Conservation (phyloP, 208 protist species). For the Trypanosoma melophagium region DNA sequence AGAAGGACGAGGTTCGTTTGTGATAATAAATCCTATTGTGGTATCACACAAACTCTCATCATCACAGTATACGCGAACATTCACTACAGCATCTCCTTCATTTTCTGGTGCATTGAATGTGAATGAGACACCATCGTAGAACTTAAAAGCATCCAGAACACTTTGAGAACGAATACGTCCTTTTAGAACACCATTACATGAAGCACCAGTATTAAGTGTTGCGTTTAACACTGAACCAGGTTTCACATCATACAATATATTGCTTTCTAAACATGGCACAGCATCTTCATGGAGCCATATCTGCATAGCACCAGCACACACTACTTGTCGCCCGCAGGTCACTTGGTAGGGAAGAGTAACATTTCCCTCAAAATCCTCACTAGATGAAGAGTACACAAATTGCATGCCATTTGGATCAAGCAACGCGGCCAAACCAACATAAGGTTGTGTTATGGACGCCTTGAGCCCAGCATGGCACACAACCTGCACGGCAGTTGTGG, state of each 20-base stretch:
- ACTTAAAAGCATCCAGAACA: constrained; percentile 7
- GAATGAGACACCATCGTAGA: constrained; percentile 31
- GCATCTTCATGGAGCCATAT: constrained; percentile 28
- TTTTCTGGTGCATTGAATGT: constrained; percentile 40
- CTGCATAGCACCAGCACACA: constrained; percentile 37
- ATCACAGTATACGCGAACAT: constrained; percentile 45
- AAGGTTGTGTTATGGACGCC: constrained; percentile 15
- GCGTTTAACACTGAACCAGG: constrained; percentile 22
- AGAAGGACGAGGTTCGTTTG: constrained; percentile 27
- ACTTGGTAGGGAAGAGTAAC: constrained; percentile 33
- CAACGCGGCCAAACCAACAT: constrained; percentile 18
- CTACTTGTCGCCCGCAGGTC: constrained; percentile 19
- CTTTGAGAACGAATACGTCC: constrained; percentile 10
- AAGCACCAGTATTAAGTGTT: constrained; percentile 16
- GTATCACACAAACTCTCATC: constrained; percentile 45
- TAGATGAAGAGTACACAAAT: constrained; percentile 23
- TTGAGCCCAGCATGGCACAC: neutral
- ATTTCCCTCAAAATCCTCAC: constrained; percentile 18
- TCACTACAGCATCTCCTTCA: constrained; percentile 41
- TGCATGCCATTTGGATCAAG: constrained; percentile 14
- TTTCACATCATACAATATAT: constrained; percentile 20
- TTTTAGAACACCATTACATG: constrained; percentile 18
- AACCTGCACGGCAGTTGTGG: constrained; percentile 23
- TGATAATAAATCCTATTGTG: constrained; percentile 42
- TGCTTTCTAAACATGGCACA: constrained; percentile 15